These are phyloP conservation scores for Cryphonectria naterciae DNA, from an alignment of 2,329 filamentous ascomycete genomes.

Conservation along the genomic window DNA sequence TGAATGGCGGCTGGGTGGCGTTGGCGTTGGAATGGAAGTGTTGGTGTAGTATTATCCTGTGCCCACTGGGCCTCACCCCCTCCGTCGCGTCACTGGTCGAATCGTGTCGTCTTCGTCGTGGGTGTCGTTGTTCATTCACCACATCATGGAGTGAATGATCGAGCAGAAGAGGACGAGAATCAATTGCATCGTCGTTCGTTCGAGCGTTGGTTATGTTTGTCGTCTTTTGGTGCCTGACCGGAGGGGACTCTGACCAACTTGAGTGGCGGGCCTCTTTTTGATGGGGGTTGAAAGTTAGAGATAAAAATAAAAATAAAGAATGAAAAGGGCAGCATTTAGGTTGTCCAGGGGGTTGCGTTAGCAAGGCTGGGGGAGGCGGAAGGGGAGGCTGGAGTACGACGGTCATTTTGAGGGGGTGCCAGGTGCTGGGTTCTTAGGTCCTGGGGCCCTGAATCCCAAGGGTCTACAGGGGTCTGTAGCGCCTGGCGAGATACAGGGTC, in stretches of 20 bases:
- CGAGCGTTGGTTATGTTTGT: background rate
- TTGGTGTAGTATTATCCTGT: background rate
- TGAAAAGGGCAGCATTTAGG: constrained; percentile 1
- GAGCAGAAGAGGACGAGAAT: background rate
- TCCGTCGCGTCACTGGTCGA: background rate
- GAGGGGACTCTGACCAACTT: background rate
- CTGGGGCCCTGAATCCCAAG: background rate
- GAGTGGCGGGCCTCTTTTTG: background rate
- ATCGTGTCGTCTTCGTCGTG: background rate
- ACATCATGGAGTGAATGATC: background rate
- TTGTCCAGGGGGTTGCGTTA: background rate
- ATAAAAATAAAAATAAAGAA: constrained; percentile 2
- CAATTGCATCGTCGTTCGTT: background rate
- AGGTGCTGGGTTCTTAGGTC: background rate
- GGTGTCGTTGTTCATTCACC: background rate
- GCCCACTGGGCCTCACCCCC: background rate
- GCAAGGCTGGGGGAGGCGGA: background rate
- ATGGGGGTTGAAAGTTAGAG: background rate
- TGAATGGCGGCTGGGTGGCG: constrained; percentile 1
- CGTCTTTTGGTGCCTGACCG: constrained; percentile 5
- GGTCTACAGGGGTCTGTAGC: background rate
- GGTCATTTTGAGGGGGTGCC: background rate
- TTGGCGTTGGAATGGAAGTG: background rate
- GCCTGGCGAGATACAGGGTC: constrained; percentile 1
- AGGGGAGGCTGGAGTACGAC: background rate